phyloP scores from a whole-genome alignment of 75 land plant genomes.

The Picea glauca region DNA sequence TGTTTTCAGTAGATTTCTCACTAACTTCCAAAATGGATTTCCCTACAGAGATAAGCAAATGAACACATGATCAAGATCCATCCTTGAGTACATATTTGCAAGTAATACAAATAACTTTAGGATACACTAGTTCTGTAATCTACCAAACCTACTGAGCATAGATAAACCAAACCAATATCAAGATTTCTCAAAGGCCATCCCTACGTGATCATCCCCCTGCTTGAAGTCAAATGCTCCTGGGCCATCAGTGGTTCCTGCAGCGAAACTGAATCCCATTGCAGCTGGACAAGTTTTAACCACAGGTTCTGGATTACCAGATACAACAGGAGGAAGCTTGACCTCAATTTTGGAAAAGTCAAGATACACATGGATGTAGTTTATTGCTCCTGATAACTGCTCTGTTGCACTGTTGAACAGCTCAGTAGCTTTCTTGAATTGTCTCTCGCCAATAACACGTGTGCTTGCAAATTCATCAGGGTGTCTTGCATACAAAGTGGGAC shows the following conservation, averaged over 20 bases:
- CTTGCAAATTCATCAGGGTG: slow-evolving; percentile 96
- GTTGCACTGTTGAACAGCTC: slow-evolving; percentile 67
- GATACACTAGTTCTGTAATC: not conserved
- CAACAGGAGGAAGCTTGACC: slow-evolving; percentile 50
- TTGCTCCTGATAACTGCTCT: slow-evolving; percentile 64
- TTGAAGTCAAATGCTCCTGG: slow-evolving; percentile 98
- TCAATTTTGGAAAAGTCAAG: slow-evolving; percentile 71
- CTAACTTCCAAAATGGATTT: slow-evolving; percentile 89
- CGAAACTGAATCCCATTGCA: slow-evolving; percentile 96
- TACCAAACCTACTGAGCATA: not conserved
- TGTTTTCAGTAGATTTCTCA: slow-evolving; percentile 62
- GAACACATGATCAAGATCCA: not conserved
- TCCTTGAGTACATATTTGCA: not conserved
- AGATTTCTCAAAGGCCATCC: not conserved
- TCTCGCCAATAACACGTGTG: slow-evolving; percentile 77
- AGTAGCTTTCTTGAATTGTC: slow-evolving; percentile 72
- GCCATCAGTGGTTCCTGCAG: slow-evolving; percentile 99
- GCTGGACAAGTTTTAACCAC: slow-evolving; percentile 88
- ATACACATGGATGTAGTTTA: slow-evolving; percentile 73
- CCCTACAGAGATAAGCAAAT: slow-evolving; percentile 42
- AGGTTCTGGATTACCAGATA: slow-evolving; percentile 13
- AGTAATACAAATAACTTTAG: not conserved
- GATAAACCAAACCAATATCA: not conserved
- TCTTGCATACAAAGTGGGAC: slow-evolving; percentile 22
- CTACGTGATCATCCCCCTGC: slow-evolving; percentile 86